Evolutionary conservation across 2,329 filamentous ascomycete species (phyloP), one percentile per base, ranked within the genome.

Genomic region (Ascomycota sp.): DNA sequence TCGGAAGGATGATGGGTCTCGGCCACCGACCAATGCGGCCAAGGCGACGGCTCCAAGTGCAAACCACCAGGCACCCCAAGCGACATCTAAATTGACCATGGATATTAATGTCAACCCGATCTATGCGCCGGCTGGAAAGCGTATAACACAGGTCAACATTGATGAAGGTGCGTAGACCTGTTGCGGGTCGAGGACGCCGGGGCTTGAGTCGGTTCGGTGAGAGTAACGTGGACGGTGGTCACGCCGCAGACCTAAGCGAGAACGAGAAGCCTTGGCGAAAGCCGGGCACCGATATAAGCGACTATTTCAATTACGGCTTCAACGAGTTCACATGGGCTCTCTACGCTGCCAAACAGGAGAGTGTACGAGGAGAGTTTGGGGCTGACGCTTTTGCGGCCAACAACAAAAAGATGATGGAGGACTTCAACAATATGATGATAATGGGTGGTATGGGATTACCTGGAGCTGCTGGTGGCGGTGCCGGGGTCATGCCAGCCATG

Each of bases 231-330:
- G n/a, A n/a, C n/a, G n/a, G n/a, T n/a, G n/a, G n/a, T n/a, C n/a
- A n/a, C n/a, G n/a, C n/a, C 5, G 20, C 35, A 65, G 70, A 76
- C 43, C 67, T 85, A 13, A 65, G 71, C 23, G 75, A 80, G 7
- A 81, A 83, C 43, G 79, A 85, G 37, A 95, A 94, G 51, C 85
- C 86, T 12, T 98, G 89, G 89, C 75, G 89, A 27, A 75, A 85
- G 38, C 89, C 89, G 0, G 89, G 89, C 28, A 85, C 86, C 8
- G 89, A 98, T 45, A 71, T 93, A 32, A 89, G 79, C 35, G 89
- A 98, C 50, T 95, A 92, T 56, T 95, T 95, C 68, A 95, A 95
- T 59, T 95, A 95, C 53, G 86, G 86, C 34, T 95, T 95, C 47
- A 86, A 95, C 55, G 86, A 95, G 53, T 95, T 94, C 53, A 93